Percentiles rank a stretch among this genome's conserved stretches.
Conservation (phyloP, 23 red algal species). For the Pyropia yezoensis region DNA sequence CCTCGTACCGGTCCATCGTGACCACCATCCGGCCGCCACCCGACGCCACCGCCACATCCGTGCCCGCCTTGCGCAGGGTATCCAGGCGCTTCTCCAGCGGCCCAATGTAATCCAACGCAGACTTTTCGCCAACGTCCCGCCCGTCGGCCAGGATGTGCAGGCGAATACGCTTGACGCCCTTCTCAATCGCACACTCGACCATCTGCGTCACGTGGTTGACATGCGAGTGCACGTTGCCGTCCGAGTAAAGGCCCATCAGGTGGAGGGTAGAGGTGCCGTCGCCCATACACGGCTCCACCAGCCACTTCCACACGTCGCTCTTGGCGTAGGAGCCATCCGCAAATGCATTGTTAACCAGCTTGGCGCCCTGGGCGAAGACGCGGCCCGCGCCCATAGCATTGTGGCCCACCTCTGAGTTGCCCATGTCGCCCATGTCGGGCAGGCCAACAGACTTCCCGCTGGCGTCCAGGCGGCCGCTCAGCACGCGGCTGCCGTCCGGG, state of each 20-base stretch:
- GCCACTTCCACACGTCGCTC: constrained; percentile 68
- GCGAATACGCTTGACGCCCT: constrained; percentile 59
- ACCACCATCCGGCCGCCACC: constrained; percentile 65
- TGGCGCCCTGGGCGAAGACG: constrained; percentile 71
- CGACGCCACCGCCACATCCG: constrained; percentile 44
- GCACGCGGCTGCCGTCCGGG: constrained; percentile 32
- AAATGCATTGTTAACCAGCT: constrained; percentile 72
- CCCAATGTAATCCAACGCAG: constrained; percentile 57
- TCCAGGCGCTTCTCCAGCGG: constrained; percentile 73
- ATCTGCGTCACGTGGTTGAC: constrained; percentile 71
- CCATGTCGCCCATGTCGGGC: constrained; percentile 76
- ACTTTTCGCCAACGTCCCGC: constrained; percentile 51
- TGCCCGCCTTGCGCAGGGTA: constrained; percentile 30
- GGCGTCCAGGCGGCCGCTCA: constrained; percentile 62
- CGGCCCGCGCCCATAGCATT: constrained; percentile 78
- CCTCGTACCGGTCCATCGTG: constrained; percentile 88
- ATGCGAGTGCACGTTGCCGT: constrained; percentile 86
- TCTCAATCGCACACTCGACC: constrained; percentile 68
- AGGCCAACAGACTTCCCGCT: constrained; percentile 75
- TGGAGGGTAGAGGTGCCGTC: constrained; percentile 43
- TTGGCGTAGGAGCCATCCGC: constrained; percentile 41
- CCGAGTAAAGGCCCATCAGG: constrained; percentile 79
- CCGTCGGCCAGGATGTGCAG: constrained; percentile 77
- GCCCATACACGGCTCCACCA: constrained; percentile 34
- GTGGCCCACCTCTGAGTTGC: constrained; percentile 91